Base-by-base conservation (phyloP, 371 early-diverging fungal genomes). In the Rhizopus sp. region DNA sequence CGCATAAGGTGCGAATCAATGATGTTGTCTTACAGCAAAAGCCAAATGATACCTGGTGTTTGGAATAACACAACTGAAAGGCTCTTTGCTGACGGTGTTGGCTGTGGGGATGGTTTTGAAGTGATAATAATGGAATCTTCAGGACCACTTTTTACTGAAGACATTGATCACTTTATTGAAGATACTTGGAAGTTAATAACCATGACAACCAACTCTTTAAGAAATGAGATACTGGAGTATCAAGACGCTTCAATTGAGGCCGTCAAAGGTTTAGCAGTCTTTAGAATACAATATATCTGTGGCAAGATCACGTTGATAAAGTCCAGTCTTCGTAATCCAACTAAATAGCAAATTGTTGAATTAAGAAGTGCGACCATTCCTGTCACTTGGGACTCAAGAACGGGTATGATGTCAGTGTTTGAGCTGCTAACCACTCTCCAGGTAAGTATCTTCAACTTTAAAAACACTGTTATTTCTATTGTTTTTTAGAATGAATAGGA, bases 311-410 rank as follows among this genome's bases (percentile, higher is more conserved):
- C 51, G 23, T 45, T 50, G 16, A 51, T 51, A n/a, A 55, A 55
- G 47, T 46, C 47, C 37, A 50, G 32, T n/a, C 46, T 55, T 45
- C 55, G 31, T 45, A 55, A 5, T 50, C 32, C 55, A 55, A 55
- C 15, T 40, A 62, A 3, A 16, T 55, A 44, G 56, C 52, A 55
- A 38, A 31, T 60, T 30, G 50, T 60, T 50, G 50, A 60, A 50
- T 50, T 60, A 42, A 60, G 61, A 60, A 41, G 42, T 16, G 61
- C 61, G 44, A 35, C 40, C 5, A 60, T 59, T 46, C 53, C 47
- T n/a, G 53, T 46, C 16, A 57, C 58, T 44, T 57, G 58, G 60
- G 49, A 60, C 34, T 13, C 49, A 47, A 60, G 53, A 49, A 49
- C 16, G 9, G 42, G 41, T 50, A 53, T 54, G 44, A 30, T 50